These are phyloP conservation scores for Raffaelea arxii DNA, from an alignment of 2,329 filamentous ascomycete genomes.

Conservation along the genomic window DNA sequence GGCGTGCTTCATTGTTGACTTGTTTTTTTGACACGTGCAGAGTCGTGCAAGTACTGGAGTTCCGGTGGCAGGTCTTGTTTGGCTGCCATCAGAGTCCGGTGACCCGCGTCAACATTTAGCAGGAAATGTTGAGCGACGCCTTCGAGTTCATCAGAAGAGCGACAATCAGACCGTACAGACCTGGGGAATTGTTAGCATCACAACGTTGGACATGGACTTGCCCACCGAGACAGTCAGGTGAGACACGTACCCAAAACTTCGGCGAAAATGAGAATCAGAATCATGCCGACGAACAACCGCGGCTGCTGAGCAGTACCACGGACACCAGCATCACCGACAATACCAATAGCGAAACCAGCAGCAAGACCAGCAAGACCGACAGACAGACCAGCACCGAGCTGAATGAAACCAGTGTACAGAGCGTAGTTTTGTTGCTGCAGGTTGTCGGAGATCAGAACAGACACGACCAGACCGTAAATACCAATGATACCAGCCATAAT, in stretches of 20 bases:
- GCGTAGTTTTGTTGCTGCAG: conserved; percentile 58
- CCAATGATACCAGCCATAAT: conserved; percentile 99
- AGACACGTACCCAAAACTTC: conserved; percentile 81
- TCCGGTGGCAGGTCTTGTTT: no score
- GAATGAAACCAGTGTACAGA: conserved; percentile 76
- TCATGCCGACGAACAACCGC: conserved; percentile 91
- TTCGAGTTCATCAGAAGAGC: conserved; percentile 99
- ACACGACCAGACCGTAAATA: conserved; percentile 91
- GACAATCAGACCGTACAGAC: conserved; percentile 98
- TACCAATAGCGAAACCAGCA: conserved; percentile 79
- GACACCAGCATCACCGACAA: conserved; percentile 82
- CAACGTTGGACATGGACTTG: neutral
- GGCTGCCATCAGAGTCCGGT: no score
- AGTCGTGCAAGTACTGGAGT: no score
- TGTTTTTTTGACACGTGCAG: no score
- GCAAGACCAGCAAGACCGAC: conserved; percentile 77
- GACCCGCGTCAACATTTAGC: no score
- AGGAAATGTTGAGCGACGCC: conserved; percentile 54
- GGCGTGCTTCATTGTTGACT: no score
- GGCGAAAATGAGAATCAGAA: conserved; percentile 98
- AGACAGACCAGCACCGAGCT: conserved; percentile 72
- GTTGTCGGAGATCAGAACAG: conserved; percentile 75
- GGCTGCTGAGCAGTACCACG: conserved; percentile 78
- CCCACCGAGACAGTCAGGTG: neutral
- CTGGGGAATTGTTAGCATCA: conserved; percentile 30